These are phyloP conservation scores for Lachancea nothofagi DNA, from an alignment of 805 yeast species.

Conservation along the genomic window DNA sequence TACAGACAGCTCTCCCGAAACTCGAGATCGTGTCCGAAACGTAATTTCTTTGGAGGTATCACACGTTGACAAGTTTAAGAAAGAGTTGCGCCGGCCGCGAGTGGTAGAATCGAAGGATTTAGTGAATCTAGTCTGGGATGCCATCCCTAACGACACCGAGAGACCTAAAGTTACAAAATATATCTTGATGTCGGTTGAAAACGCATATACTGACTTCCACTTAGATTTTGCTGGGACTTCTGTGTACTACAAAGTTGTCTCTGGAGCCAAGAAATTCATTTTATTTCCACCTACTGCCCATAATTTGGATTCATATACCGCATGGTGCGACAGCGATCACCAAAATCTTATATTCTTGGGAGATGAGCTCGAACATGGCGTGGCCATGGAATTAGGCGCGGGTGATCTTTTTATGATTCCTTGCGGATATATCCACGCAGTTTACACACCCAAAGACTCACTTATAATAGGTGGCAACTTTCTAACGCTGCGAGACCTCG, in stretches of 20 bases:
- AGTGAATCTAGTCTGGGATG: conserved; percentile 60
- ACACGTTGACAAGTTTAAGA: conserved; percentile 43
- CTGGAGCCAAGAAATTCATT: conserved; percentile 70
- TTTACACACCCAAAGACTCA: conserved; percentile 74
- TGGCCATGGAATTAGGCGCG: conserved; percentile 45
- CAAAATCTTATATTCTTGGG: conserved; percentile 65
- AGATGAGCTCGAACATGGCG: conserved; percentile 45
- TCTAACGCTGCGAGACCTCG: conserved; percentile 57
- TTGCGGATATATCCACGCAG: conserved; percentile 92
- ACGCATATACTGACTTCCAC: conserved; percentile 85
- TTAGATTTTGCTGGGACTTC: conserved; percentile 90
- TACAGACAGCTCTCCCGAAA: conserved; percentile 34
- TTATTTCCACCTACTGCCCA: conserved; percentile 70
- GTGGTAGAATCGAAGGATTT: conserved; percentile 63
- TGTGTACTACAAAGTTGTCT: conserved; percentile 76
- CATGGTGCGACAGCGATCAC: conserved; percentile 62
- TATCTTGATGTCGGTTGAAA: conserved; percentile 76
- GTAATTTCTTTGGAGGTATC: conserved; percentile 81
- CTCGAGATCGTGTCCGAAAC: conserved; percentile 64
- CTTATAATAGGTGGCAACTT: conserved; percentile 86
- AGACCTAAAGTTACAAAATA: conserved; percentile 67
- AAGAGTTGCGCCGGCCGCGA: conserved; percentile 52
- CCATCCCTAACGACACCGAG: conserved; percentile 11
- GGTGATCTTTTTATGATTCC: conserved; percentile 84
- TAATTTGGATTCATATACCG: conserved; percentile 56